Conservation (phyloP, 257 asterid species). For the Plantago ovata region DNA sequence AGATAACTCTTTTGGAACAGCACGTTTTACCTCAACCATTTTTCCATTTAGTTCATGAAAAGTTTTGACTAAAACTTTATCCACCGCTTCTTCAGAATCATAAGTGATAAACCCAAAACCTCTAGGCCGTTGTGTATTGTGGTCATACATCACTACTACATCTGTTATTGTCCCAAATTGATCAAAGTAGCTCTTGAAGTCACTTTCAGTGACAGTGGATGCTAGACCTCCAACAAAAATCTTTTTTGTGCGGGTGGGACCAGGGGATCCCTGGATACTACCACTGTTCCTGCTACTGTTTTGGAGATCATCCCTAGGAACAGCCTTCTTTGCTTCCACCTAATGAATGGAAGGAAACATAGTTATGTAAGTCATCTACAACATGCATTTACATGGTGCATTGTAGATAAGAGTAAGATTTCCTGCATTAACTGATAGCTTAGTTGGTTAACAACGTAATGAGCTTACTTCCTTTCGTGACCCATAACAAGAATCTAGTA, state of each 20-base stretch:
- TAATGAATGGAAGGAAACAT: constrained; percentile 25
- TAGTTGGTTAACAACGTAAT: too few species aligned
- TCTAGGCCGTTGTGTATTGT: constrained; percentile 90
- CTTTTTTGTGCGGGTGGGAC: constrained; percentile 60
- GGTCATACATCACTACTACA: constrained; percentile 94
- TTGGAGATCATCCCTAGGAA: constrained; percentile 73
- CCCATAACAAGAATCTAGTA: too few species aligned
- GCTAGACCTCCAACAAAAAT: constrained; percentile 78
- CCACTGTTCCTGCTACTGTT: constrained; percentile 34
- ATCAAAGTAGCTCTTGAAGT: constrained; percentile 80
- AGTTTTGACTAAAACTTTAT: constrained; percentile 35
- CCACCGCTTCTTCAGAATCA: constrained; percentile 54
- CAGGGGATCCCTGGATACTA: constrained; percentile 66
- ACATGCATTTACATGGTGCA: too few species aligned
- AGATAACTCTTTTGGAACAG: constrained; percentile 62
- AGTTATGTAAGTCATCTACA: neutral
- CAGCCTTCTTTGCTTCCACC: constrained; percentile 97
- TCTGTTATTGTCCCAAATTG: constrained; percentile 76
- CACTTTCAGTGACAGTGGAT: constrained; percentile 71
- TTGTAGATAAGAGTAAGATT: too few species aligned
- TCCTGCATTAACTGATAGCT: too few species aligned
- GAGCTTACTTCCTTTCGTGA: too few species aligned
- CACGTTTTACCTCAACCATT: constrained; percentile 53
- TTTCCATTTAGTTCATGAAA: constrained; percentile 51
- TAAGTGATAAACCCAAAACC: constrained; percentile 41